phyloP scores from a whole-genome alignment of 495 filamentous ascomycete species.

The Jackrogersella minutella region DNA sequence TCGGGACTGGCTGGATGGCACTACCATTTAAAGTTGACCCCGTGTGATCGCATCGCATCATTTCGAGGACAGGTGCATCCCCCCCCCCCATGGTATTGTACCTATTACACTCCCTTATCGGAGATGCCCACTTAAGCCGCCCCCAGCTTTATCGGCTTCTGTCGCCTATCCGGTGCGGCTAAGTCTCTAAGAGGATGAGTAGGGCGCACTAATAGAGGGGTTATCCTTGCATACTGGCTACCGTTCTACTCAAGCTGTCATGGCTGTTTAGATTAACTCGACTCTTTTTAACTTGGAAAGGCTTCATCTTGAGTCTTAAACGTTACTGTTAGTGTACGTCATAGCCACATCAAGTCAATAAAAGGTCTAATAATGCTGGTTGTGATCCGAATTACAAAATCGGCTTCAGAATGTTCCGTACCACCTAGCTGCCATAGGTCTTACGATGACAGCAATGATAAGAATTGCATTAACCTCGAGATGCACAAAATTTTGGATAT shows the following conservation, averaged over 20 bases:
- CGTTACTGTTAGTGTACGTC: background rate
- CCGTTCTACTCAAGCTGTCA: too few species aligned
- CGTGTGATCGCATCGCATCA: conserved; percentile 39
- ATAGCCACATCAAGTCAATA: too few species aligned
- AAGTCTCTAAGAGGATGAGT: conserved; percentile 6
- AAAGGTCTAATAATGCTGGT: too few species aligned
- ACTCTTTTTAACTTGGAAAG: too few species aligned
- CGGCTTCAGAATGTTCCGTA: too few species aligned
- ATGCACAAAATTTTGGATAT: background rate
- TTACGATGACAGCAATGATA: background rate
- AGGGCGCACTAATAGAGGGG: conserved; percentile 19
- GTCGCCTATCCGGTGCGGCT: conserved; percentile 25
- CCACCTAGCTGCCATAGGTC: too few species aligned
- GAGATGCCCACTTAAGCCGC: conserved; percentile 31
- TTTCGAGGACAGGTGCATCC: conserved; percentile 22
- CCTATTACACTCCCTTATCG: conserved; percentile 34
- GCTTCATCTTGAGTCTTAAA: background rate
- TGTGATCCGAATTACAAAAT: too few species aligned
- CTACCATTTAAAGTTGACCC: conserved; percentile 37
- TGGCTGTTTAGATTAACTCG: too few species aligned
- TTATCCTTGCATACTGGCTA: conserved; percentile 22
- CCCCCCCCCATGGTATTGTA: background rate
- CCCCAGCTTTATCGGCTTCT: conserved; percentile 26
- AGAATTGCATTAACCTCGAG: too few species aligned
- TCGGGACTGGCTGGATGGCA: background rate